Evolutionary conservation across 768 basidiomycete genomes (phyloP).

Genomic region (Ramaria rubella): DNA sequence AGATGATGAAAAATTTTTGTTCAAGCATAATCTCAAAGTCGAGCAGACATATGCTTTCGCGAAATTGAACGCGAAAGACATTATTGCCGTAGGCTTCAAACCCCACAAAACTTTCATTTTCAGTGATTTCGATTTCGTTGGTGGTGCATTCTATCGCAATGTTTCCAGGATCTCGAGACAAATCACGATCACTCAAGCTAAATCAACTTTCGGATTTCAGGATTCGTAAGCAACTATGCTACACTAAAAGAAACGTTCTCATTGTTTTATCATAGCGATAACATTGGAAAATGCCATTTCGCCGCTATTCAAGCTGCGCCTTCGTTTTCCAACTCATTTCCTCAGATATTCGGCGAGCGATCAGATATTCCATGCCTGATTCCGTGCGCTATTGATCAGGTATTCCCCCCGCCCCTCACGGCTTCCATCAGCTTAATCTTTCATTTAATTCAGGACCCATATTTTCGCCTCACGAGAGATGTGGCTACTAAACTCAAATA

Average conservation of each 20-base stretch:
- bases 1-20: slow-evolving; percentile 99
- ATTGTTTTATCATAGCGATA: slow-evolving; percentile 55
- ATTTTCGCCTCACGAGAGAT: slow-evolving; percentile 97
- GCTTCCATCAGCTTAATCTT: slow-evolving; percentile 10
- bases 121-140: slow-evolving; percentile 83
- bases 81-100: slow-evolving; percentile 94
- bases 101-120: slow-evolving; percentile 95
- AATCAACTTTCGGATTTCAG: slow-evolving; percentile 92
- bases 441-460: slow-evolving; percentile 48
- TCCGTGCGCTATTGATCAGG: slow-evolving; percentile 95
- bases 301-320: slow-evolving; percentile 93
- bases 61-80: slow-evolving; percentile 84
- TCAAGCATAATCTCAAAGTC: slow-evolving; percentile 89
- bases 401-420: neutral
- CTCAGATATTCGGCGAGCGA: slow-evolving; percentile 85
- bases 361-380: slow-evolving; percentile 89
- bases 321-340: slow-evolving; percentile 97
- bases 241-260: neutral
- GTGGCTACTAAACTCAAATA: slow-evolving; percentile 92
- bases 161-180: slow-evolving; percentile 88
- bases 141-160: slow-evolving; percentile 91
- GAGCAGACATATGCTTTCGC: slow-evolving; percentile 83
- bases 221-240: slow-evolving; percentile 66
- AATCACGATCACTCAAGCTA: slow-evolving; percentile 89
- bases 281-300: slow-evolving; percentile 97